phyloP scores from a whole-genome alignment of 108 stramenopile species.

The Stephanodiscus minutulus region DNA sequence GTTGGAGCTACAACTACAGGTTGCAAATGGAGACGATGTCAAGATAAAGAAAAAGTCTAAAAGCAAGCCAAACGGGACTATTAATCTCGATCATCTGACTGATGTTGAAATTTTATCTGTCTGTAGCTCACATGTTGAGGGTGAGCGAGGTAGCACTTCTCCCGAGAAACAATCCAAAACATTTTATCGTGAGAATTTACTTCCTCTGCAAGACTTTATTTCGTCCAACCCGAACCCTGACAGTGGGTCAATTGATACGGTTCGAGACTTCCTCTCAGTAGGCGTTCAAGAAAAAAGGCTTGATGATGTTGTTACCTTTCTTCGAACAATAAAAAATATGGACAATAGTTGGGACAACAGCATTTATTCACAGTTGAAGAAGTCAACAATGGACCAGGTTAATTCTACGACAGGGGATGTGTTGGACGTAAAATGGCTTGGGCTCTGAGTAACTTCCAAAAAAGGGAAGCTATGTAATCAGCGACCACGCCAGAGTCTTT shows the following conservation, averaged over 20 bases:
- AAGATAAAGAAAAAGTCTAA: conserved; percentile 20
- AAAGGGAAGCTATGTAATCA: conserved; percentile 38
- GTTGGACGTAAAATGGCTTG: conserved; percentile 26
- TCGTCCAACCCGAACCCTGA: conserved; percentile 43
- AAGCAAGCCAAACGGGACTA: neutral
- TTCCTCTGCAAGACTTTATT: conserved; percentile 63
- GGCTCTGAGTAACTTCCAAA: conserved; percentile 31
- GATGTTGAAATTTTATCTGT: conserved; percentile 7
- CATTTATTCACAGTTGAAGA: conserved; percentile 17
- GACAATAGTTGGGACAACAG: conserved; percentile 51
- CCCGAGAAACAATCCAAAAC: neutral
- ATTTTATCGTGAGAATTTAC: conserved; percentile 60
- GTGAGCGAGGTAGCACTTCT: neutral
- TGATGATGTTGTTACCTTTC: conserved; percentile 50
- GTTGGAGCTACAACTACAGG: conserved; percentile 71
- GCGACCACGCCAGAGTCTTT: conserved; percentile 3
- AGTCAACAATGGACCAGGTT: conserved; percentile 27
- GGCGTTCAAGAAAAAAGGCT: conserved; percentile 54
- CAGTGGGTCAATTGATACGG: conserved; percentile 31
- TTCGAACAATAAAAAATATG: conserved; percentile 59
- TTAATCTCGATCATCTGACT: neutral
- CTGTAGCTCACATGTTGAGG: neutral
- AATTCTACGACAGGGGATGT: conserved; percentile 8
- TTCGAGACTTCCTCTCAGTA: conserved; percentile 53
- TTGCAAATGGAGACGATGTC: conserved; percentile 64